Evolutionary conservation across 306 rosid genomes (phyloP).

Genomic region (Trifolium subterraneum): DNA sequence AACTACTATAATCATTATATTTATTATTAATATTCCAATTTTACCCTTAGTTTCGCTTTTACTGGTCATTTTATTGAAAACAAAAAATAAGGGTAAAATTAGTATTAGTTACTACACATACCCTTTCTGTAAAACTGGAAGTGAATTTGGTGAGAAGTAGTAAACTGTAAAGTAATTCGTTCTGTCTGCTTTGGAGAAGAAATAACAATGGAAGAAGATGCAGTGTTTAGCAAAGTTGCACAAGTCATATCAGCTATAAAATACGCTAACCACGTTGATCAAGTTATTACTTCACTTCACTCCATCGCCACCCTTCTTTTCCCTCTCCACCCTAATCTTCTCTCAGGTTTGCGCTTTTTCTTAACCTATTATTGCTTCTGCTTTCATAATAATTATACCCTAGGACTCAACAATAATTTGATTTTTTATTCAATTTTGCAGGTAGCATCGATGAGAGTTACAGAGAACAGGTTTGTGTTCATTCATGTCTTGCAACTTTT

Average conservation of each 20-base stretch:
- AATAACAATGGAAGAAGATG: constrained; percentile 59
- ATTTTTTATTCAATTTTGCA: constrained; percentile 45
- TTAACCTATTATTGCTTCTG: too few relatives aligned
- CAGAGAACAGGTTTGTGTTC: constrained; percentile 65
- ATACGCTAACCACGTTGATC: constrained; percentile 75
- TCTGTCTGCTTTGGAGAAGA: too few relatives aligned
- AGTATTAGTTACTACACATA: too few relatives aligned
- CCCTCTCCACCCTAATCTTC: constrained; percentile 64
- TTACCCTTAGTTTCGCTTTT: too few relatives aligned
- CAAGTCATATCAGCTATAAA: constrained; percentile 63
- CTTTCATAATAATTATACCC: too few relatives aligned
- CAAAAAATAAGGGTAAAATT: too few relatives aligned
- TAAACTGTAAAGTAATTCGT: too few relatives aligned
- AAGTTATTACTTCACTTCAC: constrained; percentile 75
- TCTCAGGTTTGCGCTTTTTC: constrained; percentile 55
- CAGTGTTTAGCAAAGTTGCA: constrained; percentile 56
- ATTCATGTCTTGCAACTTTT: constrained; percentile 36
- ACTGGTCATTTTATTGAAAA: too few relatives aligned
- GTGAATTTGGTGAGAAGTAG: too few relatives aligned
- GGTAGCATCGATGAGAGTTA: constrained; percentile 62
- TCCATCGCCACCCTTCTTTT: constrained; percentile 74
- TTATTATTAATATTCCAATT: too few relatives aligned
- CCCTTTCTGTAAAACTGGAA: too few relatives aligned
- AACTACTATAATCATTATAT: too few relatives aligned
- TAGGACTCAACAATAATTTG: background rate